Conservation (phyloP, 2,329 filamentous ascomycete species). For the Hirsutella minnesotensis region DNA sequence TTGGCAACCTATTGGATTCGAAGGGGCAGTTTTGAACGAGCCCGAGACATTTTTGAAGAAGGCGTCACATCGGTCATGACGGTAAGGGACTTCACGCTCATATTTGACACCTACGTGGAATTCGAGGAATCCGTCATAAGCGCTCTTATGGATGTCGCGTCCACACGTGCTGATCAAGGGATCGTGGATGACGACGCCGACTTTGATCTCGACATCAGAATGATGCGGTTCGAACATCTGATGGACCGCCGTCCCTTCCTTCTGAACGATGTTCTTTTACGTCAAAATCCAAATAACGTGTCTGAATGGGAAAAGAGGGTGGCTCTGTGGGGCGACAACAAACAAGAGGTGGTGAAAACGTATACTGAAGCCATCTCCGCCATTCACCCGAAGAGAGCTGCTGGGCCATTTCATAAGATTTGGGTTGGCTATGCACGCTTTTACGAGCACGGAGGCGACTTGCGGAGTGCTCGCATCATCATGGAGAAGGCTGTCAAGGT, state of each 20-base stretch:
- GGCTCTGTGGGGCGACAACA: constrained; percentile 91
- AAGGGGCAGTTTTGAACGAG: constrained; percentile 81
- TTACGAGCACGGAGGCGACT: constrained; percentile 78
- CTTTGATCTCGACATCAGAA: constrained; percentile 87
- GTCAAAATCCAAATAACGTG: constrained; percentile 94
- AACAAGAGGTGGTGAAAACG: constrained; percentile 79
- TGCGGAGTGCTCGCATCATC: constrained; percentile 78
- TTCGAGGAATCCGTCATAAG: constrained; percentile 95
- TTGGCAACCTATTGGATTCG: constrained; percentile 96
- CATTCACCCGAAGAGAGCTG: constrained; percentile 86
- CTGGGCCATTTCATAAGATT: constrained; percentile 85
- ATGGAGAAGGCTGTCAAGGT: constrained; percentile 98
- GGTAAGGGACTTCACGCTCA: constrained; percentile 88
- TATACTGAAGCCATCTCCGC: constrained; percentile 91
- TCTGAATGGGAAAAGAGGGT: constrained; percentile 95
- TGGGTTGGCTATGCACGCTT: constrained; percentile 97
- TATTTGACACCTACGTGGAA: constrained; percentile 93
- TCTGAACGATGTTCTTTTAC: constrained; percentile 85
- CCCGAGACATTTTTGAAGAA: constrained; percentile 89
- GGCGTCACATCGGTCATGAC: constrained; percentile 98
- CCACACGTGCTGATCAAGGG: constrained; percentile 66
- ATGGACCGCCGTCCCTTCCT: constrained; percentile 96
- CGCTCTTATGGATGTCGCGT: constrained; percentile 79
- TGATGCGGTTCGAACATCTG: constrained; percentile 95
- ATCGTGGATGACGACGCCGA: constrained; percentile 72